Percentiles rank a stretch among this genome's conserved stretches.
Conservation (phyloP, 2,329 filamentous ascomycete genomes). For the Xenoacremonium recifei region DNA sequence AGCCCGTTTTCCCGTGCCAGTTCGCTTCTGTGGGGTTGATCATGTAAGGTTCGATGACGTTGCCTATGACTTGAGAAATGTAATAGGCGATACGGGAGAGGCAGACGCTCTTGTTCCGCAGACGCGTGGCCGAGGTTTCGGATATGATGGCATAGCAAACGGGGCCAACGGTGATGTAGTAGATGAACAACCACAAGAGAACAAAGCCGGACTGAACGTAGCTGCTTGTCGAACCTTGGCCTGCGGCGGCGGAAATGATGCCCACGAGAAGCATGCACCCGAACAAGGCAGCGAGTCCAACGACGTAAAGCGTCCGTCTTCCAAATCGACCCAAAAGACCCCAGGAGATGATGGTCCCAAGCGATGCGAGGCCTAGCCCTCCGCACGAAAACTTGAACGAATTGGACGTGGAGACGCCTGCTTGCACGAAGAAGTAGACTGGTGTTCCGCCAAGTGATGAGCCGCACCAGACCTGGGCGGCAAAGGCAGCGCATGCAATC, state of each 20-base stretch:
- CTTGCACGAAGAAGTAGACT: conserved; percentile 1
- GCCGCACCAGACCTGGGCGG: conserved; percentile 18
- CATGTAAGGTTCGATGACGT: conserved; percentile 26
- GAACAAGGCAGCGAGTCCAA: neutral
- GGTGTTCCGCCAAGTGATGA: neutral
- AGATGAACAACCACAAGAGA: conserved; percentile 39
- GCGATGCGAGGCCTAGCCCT: neutral
- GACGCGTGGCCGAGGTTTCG: conserved; percentile 35
- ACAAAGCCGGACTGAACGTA: conserved; percentile 35
- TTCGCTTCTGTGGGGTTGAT: conserved; percentile 27
- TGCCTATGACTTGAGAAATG: conserved; percentile 21
- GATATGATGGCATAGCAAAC: conserved; percentile 40
- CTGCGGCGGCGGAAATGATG: neutral
- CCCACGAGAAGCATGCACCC: neutral
- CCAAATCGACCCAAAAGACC: neutral
- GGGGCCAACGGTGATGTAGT: conserved; percentile 38
- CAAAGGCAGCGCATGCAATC: conserved; percentile 31
- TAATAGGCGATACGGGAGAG: conserved; percentile 30
- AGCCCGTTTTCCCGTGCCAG: conserved; percentile 33
- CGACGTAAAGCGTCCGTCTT: neutral
- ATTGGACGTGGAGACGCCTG: neutral
- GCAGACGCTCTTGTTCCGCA: conserved; percentile 38
- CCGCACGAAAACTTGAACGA: neutral
- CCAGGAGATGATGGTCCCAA: neutral
- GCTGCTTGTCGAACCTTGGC: conserved; percentile 15